phyloP scores from a whole-genome alignment of 1,139 yeast species.

The Schwanniomyces etchellsii region DNA sequence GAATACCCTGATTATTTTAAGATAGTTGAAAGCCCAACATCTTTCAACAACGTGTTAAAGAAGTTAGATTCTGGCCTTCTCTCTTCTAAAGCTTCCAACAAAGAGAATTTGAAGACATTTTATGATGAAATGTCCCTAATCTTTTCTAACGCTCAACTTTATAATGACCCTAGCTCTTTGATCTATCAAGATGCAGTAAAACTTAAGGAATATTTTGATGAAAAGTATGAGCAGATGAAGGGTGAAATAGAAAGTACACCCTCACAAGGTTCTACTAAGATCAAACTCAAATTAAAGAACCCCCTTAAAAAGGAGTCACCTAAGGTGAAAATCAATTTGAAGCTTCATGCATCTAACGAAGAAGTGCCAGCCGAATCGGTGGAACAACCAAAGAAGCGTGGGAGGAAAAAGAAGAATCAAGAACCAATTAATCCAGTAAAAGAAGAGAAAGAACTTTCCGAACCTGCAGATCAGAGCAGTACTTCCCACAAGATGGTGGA shows the following conservation, averaged over 20 bases:
- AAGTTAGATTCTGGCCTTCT: slow-evolving; percentile 17
- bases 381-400: slow-evolving; percentile 14
- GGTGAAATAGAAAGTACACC: slow-evolving; percentile 10
- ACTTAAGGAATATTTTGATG: slow-evolving; percentile 31
- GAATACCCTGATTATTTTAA: slow-evolving; percentile 58
- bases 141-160: slow-evolving; percentile 53
- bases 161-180: slow-evolving; percentile 50
- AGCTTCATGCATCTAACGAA: slow-evolving; percentile 7
- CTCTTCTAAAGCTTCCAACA: slow-evolving; percentile 29
- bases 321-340: slow-evolving; percentile 21
- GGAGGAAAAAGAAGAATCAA: slow-evolving; percentile 15
- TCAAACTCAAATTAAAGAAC: slow-evolving; percentile 22
- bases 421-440: background rate
- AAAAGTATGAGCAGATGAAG: slow-evolving; percentile 22
- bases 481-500: too few species aligned
- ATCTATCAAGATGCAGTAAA: slow-evolving; percentile 53
- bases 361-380: slow-evolving; percentile 12
- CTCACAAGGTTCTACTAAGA: slow-evolving; percentile 13
- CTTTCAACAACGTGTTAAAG: slow-evolving; percentile 42
- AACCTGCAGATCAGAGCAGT: slow-evolving; percentile 12
- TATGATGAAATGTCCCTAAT: slow-evolving; percentile 44
- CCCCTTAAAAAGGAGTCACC: slow-evolving; percentile 12
- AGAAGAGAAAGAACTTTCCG: slow-evolving; percentile 10
- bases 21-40: slow-evolving; percentile 51
- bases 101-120: slow-evolving; percentile 43